phyloP scores from a whole-genome alignment of 2,329 filamentous ascomycete genomes.

The Trichoderma sp. region DNA sequence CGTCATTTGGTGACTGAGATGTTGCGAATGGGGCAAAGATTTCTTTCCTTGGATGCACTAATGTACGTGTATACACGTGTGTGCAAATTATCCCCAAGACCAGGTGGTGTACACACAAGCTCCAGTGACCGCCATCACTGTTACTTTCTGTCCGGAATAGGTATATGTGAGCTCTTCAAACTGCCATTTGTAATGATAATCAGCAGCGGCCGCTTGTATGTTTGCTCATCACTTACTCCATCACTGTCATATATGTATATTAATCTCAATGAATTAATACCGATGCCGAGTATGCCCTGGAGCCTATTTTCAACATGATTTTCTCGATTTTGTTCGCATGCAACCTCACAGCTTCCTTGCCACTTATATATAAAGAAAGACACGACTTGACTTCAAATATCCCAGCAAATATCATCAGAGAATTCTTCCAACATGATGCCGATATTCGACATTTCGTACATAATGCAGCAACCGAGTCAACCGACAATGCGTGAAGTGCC shows the following conservation, averaged over 20 bases:
- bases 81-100: not conserved
- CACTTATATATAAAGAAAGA: not conserved
- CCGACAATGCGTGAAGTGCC: not conserved
- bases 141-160: not conserved
- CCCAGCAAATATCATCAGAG: not conserved
- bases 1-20: too few relatives aligned
- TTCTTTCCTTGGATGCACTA: not conserved
- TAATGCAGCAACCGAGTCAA: constrained; percentile 6
- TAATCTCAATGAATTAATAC: not conserved
- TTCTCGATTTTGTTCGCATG: not conserved
- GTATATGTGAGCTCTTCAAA: not conserved
- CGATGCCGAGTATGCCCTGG: not conserved
- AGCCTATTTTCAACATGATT: not conserved
- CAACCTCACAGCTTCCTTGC: not conserved
- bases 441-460: constrained; percentile 8
- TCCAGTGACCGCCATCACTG: constrained; percentile 4
- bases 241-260: not conserved
- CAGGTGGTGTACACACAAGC: not conserved
- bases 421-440: constrained; percentile 7
- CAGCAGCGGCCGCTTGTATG: too few relatives aligned
- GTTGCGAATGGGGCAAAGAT: too few relatives aligned
- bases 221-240: not conserved
- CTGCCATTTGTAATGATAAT: not conserved
- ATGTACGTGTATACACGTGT: too few relatives aligned
- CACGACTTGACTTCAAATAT: too few relatives aligned